Evolutionary conservation across 2,329 filamentous ascomycete species (phyloP).

Genomic region (Thelonectria rubi): DNA sequence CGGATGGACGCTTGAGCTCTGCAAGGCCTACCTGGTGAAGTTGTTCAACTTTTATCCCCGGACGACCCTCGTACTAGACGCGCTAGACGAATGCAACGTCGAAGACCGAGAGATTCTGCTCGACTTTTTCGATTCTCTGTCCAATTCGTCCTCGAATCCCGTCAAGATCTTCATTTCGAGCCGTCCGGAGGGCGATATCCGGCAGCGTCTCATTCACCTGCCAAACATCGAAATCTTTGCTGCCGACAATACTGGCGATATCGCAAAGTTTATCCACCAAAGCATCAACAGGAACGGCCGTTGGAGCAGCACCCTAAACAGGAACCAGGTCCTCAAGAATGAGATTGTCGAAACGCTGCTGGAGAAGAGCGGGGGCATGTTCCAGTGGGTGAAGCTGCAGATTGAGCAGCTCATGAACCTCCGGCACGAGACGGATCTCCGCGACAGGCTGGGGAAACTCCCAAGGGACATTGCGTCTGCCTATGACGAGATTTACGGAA

Average conservation of each 20-base stretch:
- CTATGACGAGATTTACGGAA: background rate
- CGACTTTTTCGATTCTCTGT: background rate
- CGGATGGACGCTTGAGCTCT: background rate
- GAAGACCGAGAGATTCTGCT: background rate
- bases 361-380: background rate
- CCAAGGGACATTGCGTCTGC: background rate
- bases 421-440: background rate
- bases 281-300: background rate
- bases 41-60: background rate
- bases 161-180: background rate
- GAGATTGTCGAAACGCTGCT: background rate
- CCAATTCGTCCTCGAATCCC: background rate
- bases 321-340: background rate
- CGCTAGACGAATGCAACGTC: background rate
- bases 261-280: background rate
- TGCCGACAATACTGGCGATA: background rate
- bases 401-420: background rate
- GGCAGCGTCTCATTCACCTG: background rate
- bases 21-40: background rate
- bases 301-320: background rate
- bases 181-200: background rate
- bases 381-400: slow-evolving; percentile 1
- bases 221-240: background rate
- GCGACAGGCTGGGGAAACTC: background rate
- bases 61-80: background rate